A percentile compares a stretch with the other conserved stretches of the same genome.
These are phyloP conservation scores for Haematococcus lacustris DNA, from an alignment of 139 green algal species.

Conservation along the genomic window DNA sequence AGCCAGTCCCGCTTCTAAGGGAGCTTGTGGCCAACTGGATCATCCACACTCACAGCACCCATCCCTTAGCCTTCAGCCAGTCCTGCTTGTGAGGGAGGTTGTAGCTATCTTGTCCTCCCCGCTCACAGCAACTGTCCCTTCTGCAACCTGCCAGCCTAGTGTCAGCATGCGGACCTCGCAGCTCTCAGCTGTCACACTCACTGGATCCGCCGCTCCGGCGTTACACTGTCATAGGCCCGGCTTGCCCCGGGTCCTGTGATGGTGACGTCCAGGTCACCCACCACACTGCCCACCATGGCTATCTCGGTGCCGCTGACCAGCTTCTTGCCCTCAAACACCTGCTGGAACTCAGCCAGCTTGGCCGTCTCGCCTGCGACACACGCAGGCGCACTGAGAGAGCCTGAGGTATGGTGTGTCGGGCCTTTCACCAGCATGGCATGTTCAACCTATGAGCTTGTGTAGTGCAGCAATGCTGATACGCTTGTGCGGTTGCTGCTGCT, in stretches of 20 bases:
- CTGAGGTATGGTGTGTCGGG: not conserved
- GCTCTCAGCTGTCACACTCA: constrained; percentile 12
- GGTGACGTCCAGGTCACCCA: constrained; percentile 33
- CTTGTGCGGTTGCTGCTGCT: not conserved
- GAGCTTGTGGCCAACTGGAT: not conserved
- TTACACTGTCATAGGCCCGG: constrained; percentile 11
- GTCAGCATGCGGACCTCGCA: no score
- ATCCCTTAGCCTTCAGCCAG: no score
- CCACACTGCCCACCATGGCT: constrained; percentile 25
- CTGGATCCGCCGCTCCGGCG: constrained; percentile 50
- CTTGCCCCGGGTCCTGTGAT: constrained; percentile 13
- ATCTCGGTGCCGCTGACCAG: constrained; percentile 37
- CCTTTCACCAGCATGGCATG: not conserved
- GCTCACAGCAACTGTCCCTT: not conserved
- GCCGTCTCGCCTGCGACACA: constrained; percentile 2
- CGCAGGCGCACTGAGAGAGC: constrained; percentile 26
- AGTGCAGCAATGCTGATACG: no score
- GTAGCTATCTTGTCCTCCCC: no score
- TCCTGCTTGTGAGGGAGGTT: no score
- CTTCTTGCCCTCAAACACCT: constrained; percentile 34
- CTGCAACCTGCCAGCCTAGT: not conserved
- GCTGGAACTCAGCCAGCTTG: constrained; percentile 12
- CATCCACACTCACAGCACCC: not conserved
- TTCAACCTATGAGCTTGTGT: not conserved
- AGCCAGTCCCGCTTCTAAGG: no score